Conservation (phyloP, 345 rosid genomes). For the Clausena lansium region DNA sequence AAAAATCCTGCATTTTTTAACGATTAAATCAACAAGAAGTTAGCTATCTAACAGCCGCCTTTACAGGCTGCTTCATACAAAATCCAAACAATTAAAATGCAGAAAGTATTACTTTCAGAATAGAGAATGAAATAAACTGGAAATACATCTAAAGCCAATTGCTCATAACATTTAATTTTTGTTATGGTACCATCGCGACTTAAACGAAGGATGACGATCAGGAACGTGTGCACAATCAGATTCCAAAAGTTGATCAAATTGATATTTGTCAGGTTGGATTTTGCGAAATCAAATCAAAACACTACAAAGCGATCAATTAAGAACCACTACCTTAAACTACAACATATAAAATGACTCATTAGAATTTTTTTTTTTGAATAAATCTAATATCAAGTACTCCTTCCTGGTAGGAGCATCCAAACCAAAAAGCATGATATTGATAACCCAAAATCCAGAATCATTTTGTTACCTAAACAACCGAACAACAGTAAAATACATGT, state of each 20-base stretch:
- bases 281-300: background rate
- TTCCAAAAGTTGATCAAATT: too few species aligned
- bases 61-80: background rate
- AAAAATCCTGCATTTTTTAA: conserved; percentile 55
- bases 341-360: background rate
- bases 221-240: background rate
- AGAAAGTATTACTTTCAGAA: background rate
- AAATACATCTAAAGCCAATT: background rate
- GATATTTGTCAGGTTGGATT: background rate
- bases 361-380: too few species aligned
- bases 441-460: too few species aligned
- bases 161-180: background rate
- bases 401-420: too few species aligned
- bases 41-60: background rate
- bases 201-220: too few species aligned
- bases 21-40: background rate
- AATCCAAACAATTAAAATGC: background rate
- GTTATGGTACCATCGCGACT: background rate
- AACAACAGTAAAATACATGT: too few species aligned
- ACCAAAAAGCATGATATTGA: background rate
- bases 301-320: background rate
- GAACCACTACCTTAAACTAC: background rate
- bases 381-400: too few species aligned
- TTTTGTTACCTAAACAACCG: background rate
- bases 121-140: background rate